Evolutionary conservation across 192 early-diverging fungal species (phyloP).

Genomic region (Backusella australiensis): DNA sequence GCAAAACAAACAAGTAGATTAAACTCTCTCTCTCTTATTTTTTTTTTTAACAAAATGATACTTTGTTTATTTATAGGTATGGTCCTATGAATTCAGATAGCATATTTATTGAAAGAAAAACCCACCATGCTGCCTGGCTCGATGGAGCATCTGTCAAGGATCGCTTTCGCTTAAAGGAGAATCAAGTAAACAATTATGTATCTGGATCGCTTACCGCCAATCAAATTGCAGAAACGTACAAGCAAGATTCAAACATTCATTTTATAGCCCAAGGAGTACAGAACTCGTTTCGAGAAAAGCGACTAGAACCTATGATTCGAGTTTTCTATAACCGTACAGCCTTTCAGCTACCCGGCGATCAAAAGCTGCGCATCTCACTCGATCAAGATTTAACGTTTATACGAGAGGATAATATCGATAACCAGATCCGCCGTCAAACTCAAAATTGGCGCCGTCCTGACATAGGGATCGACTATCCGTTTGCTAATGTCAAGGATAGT

Average conservation of each 20-base stretch:
- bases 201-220: conserved; percentile 74
- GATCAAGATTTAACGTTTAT: conserved; percentile 96
- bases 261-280: conserved; percentile 75
- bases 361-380: conserved; percentile 89
- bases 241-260: conserved; percentile 69
- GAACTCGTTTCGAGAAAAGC: conserved; percentile 62
- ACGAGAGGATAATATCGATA: conserved; percentile 84
- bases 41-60: not conserved
- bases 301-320: conserved; percentile 79
- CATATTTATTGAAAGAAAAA: conserved; percentile 38
- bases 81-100: conserved; percentile 28
- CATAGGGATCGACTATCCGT: conserved; percentile 74
- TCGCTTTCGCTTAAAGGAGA: conserved; percentile 94
- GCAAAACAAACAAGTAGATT: not conserved
- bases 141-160: conserved; percentile 69
- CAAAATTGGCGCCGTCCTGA: conserved; percentile 93
- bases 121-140: conserved; percentile 58
- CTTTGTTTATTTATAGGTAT: conserved; percentile 21
- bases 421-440: conserved; percentile 57
- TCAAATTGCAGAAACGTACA: conserved; percentile 71
- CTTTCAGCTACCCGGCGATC: conserved; percentile 96
- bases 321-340: conserved; percentile 98
- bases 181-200: conserved; percentile 84
- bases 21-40: not conserved
- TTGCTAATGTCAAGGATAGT: conserved; percentile 66